phyloP scores from a whole-genome alignment of 805 yeast genomes.

The Nakazawaea pomicola region DNA sequence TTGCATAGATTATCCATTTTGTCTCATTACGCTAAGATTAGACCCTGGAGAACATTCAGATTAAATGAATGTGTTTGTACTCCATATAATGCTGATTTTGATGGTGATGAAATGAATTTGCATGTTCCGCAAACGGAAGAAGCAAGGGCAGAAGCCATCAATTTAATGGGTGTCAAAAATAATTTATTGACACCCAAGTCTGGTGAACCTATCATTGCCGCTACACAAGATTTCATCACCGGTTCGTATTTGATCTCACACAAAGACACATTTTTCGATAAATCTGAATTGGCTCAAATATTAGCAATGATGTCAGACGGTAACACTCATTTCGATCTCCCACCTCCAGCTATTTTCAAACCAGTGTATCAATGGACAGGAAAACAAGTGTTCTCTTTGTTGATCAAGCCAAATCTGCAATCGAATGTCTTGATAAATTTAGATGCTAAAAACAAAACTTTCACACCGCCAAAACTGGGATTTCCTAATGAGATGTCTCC shows the following conservation, averaged over 20 bases:
- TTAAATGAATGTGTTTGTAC: constrained; percentile 98
- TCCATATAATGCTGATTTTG: constrained; percentile 98
- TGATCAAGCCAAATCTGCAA: constrained; percentile 73
- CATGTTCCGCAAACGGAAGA: constrained; percentile 99
- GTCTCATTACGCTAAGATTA: constrained; percentile 91
- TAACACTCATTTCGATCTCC: constrained; percentile 78
- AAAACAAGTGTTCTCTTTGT: constrained; percentile 84
- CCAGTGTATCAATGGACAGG: constrained; percentile 96
- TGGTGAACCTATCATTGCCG: constrained; percentile 99
- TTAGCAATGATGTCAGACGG: constrained; percentile 97
- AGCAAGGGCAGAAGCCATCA: constrained; percentile 98
- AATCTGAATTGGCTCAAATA: constrained; percentile 77
- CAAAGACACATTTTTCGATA: constrained; percentile 88
- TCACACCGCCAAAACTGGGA: constrained; percentile 64
- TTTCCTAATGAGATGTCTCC: constrained; percentile 93
- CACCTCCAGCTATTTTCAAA: constrained; percentile 91
- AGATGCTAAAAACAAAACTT: constrained; percentile 93
- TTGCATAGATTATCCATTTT: constrained; percentile 90
- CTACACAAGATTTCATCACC: constrained; percentile 98
- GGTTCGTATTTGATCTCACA: constrained; percentile 91
- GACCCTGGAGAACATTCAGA: constrained; percentile 98
- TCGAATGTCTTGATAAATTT: constrained; percentile 83
- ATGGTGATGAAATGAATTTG: constrained; percentile 98
- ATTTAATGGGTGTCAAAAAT: constrained; percentile 95
- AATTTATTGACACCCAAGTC: constrained; percentile 93